Evolutionary conservation across 306 rosid genomes (phyloP).

Genomic region (Senna tora): DNA sequence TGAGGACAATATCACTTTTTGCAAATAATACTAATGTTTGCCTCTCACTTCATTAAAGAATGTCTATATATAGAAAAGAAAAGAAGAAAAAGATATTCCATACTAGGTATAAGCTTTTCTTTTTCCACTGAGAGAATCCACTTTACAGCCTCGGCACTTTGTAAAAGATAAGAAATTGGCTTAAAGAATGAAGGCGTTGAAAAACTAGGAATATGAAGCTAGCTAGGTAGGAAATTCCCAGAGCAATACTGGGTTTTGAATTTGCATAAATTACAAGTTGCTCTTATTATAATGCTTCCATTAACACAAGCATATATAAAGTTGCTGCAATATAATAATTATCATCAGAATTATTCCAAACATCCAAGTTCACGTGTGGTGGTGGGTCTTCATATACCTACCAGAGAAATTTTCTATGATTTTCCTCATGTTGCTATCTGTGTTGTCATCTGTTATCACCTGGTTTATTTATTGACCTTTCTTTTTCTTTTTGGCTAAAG

Average conservation of each 20-base stretch:
- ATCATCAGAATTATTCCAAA: slow-evolving; percentile 23
- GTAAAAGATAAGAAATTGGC: slow-evolving; percentile 35
- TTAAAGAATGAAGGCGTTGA: slow-evolving; percentile 13
- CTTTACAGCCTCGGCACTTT: slow-evolving; percentile 48
- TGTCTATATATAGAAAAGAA: slow-evolving; percentile 22
- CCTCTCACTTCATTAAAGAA: slow-evolving; percentile 31
- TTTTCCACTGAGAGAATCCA: slow-evolving; percentile 31
- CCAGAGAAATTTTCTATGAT: slow-evolving; percentile 20
- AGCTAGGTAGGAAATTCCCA: slow-evolving; percentile 34
- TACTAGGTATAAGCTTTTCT: slow-evolving; percentile 27
- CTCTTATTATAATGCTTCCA: slow-evolving; percentile 43
- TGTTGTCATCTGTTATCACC: slow-evolving; percentile 5
- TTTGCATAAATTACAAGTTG: slow-evolving; percentile 42
- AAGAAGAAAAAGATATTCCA: slow-evolving; percentile 24
- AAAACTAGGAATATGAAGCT: slow-evolving; percentile 27
- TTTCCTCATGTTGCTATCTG: slow-evolving; percentile 6
- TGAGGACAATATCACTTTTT: slow-evolving; percentile 32
- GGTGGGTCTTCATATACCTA: slow-evolving; percentile 40
- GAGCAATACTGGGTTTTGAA: slow-evolving; percentile 31
- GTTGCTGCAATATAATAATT: slow-evolving; percentile 10
- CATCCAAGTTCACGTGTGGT: slow-evolving; percentile 43
- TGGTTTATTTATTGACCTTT: slow-evolving; percentile 2
- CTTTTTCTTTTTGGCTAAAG: slow-evolving; percentile 8
- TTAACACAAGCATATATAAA: slow-evolving; percentile 5
- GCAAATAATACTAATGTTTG: slow-evolving; percentile 13